Evolutionary conservation across 202 grass and related monocot species (phyloP).

Genomic region (Musa balbisiana): DNA sequence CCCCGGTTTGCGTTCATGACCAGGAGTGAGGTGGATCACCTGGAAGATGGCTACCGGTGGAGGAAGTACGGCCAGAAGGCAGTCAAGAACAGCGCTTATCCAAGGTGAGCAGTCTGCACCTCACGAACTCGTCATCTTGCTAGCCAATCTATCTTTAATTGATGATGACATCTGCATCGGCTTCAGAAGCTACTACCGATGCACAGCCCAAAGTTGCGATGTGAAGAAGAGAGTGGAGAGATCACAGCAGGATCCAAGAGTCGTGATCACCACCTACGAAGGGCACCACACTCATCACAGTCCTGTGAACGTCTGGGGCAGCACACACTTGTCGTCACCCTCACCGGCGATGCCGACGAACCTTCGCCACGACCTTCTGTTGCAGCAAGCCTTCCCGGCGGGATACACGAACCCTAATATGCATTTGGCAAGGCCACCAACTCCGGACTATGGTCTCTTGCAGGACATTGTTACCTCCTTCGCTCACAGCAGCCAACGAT

Average conservation of each 20-base stretch:
- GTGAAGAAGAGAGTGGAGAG: conserved; percentile 98
- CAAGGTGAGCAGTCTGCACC: conserved; percentile 34
- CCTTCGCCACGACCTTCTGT: background rate
- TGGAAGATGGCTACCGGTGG: conserved; percentile 97
- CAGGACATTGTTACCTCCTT: conserved; percentile 62
- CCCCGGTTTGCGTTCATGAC: conserved; percentile 88
- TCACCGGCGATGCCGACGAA: no score
- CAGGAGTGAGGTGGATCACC: conserved; percentile 97
- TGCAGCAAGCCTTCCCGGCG: conserved; percentile 33
- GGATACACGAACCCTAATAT: conserved; percentile 45
- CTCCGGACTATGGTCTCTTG: conserved; percentile 55
- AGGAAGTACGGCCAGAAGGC: conserved; percentile 99
- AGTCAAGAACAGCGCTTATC: conserved; percentile 97
- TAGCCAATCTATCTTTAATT: no score
- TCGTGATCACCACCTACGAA: conserved; percentile 92
- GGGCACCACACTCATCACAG: conserved; percentile 85
- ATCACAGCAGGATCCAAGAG: conserved; percentile 69
- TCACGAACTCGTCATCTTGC: background rate
- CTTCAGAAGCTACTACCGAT: conserved; percentile 88
- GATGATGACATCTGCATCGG: background rate
- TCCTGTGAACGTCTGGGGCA: conserved; percentile 40
- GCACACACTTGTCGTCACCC: conserved; percentile 33
- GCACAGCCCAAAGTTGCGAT: conserved; percentile 79
- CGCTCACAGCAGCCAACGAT: conserved; percentile 45
- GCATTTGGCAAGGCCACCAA: conserved; percentile 35